These are phyloP conservation scores for Pontederia paniculata DNA, from an alignment of 176 grass and related monocot genomes.

Conservation along the genomic window DNA sequence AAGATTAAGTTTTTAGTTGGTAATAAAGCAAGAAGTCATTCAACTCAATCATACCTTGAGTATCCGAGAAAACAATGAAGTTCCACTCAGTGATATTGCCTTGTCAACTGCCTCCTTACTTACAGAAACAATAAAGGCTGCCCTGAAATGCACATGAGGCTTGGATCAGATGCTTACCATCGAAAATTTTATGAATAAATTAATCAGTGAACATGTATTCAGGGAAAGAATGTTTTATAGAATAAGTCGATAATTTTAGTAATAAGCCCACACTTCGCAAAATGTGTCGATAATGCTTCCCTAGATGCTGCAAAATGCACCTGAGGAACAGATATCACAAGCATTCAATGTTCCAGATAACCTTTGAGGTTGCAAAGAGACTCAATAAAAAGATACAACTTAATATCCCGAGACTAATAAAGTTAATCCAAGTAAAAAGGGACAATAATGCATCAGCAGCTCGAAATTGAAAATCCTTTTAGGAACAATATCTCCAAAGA, in stretches of 20 bases:
- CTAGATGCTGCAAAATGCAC: constrained; percentile 85
- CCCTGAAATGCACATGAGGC: constrained; percentile 27
- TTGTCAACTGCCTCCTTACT: constrained; percentile 58
- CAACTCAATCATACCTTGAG: constrained; percentile 40
- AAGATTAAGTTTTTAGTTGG: neutral
- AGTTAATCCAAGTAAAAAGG: no score
- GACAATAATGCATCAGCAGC: no score
- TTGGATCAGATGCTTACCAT: constrained; percentile 4
- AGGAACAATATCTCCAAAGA: no score
- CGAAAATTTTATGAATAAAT: constrained; percentile 7
- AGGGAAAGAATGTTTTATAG: no score
- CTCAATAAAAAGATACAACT: no score
- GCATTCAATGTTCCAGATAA: neutral
- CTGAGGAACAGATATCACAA: constrained; percentile 28
- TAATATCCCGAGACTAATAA: no score
- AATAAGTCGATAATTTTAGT: constrained; percentile 37
- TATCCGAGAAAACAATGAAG: constrained; percentile 65
- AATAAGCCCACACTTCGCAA: constrained; percentile 62
- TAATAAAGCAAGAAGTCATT: neutral
- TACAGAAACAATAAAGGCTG: constrained; percentile 55
- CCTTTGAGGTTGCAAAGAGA: neutral
- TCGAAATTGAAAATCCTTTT: no score
- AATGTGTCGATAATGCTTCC: constrained; percentile 64
- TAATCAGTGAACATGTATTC: neutral
- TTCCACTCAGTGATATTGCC: constrained; percentile 57